Evolutionary conservation across 495 filamentous ascomycete genomes (phyloP).

Genomic region (Penicillium bialowiezense): DNA sequence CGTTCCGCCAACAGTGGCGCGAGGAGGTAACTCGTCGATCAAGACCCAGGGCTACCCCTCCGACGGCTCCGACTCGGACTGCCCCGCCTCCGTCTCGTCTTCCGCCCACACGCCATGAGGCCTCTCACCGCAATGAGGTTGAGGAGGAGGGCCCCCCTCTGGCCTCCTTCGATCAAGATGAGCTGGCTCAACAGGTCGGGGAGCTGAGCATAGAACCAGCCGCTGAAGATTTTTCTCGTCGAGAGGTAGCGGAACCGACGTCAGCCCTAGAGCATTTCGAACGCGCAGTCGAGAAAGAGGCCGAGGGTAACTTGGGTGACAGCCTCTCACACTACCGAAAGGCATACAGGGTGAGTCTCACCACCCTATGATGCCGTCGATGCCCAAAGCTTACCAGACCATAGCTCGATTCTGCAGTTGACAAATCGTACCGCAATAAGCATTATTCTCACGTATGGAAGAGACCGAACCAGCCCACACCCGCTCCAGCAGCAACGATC

Average conservation of each 20-base stretch:
- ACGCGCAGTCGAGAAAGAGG: conserved; percentile 83
- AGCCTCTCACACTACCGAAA: conserved; percentile 86
- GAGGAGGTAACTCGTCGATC: conserved; percentile 69
- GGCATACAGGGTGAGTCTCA: conserved; percentile 68
- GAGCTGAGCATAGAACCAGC: conserved; percentile 27
- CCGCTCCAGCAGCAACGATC: conserved; percentile 51
- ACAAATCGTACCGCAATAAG: conserved; percentile 84
- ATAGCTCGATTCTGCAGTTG: conserved; percentile 78
- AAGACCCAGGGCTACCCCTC: conserved; percentile 20
- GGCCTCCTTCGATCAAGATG: conserved; percentile 37
- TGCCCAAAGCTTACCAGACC: conserved; percentile 14
- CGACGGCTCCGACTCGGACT: conserved; percentile 21
- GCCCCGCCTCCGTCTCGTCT: conserved; percentile 26
- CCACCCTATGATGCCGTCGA: conserved; percentile 6
- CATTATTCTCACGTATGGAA: conserved; percentile 68
- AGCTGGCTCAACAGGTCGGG: conserved; percentile 40
- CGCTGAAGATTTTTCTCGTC: conserved; percentile 31
- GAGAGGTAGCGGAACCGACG: conserved; percentile 50
- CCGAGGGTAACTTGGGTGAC: conserved; percentile 80
- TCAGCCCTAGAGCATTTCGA: conserved; percentile 94
- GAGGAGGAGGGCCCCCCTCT: conserved; percentile 37
- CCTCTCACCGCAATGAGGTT: conserved; percentile 35
- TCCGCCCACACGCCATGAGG: conserved; percentile 34
- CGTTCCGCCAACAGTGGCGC: conserved; percentile 78
- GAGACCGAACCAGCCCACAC: conserved; percentile 53